Evolutionary conservation across 2,329 filamentous ascomycete species (phyloP).

Genomic region (Fusarium sp.): DNA sequence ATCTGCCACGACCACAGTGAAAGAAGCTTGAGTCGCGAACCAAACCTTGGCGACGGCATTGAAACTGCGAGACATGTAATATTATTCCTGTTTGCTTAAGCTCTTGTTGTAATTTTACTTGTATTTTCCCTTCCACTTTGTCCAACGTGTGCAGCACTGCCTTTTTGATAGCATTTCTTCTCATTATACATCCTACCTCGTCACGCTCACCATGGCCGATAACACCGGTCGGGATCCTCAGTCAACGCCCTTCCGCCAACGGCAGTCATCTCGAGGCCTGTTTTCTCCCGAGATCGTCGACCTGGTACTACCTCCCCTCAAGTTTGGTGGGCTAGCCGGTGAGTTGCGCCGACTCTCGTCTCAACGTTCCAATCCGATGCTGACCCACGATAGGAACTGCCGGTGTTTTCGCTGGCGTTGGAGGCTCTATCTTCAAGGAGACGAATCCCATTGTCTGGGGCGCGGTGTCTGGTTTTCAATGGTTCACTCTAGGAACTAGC

Average conservation of each 20-base stretch:
- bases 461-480: constrained; percentile 81
- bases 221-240: constrained; percentile 37
- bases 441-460: constrained; percentile 80
- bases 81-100: constrained; percentile 17
- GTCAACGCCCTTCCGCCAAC: constrained; percentile 40
- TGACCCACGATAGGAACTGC: constrained; percentile 64
- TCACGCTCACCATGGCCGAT: constrained; percentile 36
- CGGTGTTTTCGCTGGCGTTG: constrained; percentile 77
- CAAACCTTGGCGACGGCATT: constrained; percentile 16
- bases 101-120: constrained; percentile 27
- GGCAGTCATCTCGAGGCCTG: constrained; percentile 53
- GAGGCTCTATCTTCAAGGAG: constrained; percentile 80
- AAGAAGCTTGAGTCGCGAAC: constrained; percentile 35
- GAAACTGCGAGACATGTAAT: constrained; percentile 40
- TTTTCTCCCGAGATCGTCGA: constrained; percentile 62
- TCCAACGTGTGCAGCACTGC: neutral
- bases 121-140: neutral
- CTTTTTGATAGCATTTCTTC: neutral
- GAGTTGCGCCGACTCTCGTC: constrained; percentile 18
- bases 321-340: constrained; percentile 75
- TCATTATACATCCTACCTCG: constrained; percentile 4
- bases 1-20: constrained; percentile 5
- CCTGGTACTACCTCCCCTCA: constrained; percentile 67
- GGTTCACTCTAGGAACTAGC: constrained; percentile 82
- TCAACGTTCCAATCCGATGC: constrained; percentile 19